Evolutionary conservation across 1,284 basidiomycete genomes (phyloP).

Genomic region (Heimioporus punctisporus): DNA sequence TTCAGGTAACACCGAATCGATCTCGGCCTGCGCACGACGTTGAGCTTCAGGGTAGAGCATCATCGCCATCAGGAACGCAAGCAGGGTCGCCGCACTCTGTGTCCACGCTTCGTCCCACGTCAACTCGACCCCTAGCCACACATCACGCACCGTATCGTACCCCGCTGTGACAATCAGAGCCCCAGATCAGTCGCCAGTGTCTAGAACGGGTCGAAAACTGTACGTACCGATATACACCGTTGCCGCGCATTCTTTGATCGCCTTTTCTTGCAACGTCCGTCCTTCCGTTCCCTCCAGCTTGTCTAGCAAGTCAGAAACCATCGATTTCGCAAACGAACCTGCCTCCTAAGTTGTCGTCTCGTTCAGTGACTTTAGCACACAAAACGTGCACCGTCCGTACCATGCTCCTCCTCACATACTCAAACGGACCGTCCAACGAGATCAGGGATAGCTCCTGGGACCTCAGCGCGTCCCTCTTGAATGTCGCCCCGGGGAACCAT

Average conservation of each 20-base stretch:
- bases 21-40: conserved; percentile 31
- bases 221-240: conserved; percentile 30
- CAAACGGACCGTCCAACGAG: conserved; percentile 26
- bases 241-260: conserved; percentile 31
- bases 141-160: conserved; percentile 26
- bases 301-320: conserved; percentile 32
- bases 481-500: conserved; percentile 32
- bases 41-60: conserved; percentile 31
- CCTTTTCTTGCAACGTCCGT: conserved; percentile 18
- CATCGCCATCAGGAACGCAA: conserved; percentile 32
- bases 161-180: conserved; percentile 16
- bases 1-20: conserved; percentile 25
- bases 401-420: conserved; percentile 29
- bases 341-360: conserved; percentile 14
- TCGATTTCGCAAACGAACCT: conserved; percentile 30
- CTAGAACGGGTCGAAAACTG: neutral
- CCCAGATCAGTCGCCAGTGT: neutral
- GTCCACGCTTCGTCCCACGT: neutral
- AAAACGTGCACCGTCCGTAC: conserved; percentile 11
- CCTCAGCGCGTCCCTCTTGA: conserved; percentile 27
- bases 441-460: conserved; percentile 28
- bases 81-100: conserved; percentile 28
- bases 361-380: neutral
- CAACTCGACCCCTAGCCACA: neutral
- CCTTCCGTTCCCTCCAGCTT: conserved; percentile 15